Evolutionary conservation across 495 filamentous ascomycete species (phyloP).

Genomic region (Filosporella fistucella): DNA sequence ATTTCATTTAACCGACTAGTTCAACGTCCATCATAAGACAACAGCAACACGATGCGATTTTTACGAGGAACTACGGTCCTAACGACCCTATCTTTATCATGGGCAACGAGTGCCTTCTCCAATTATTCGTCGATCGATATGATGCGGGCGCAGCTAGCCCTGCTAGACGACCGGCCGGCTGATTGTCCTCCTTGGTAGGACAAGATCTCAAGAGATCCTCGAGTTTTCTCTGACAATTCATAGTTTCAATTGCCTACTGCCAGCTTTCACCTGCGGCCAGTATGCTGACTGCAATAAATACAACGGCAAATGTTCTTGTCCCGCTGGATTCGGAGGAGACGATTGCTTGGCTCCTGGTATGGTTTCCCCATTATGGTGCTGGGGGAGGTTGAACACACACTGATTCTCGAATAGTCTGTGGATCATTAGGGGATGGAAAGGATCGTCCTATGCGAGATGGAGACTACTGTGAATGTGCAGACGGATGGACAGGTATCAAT

Average conservation of each 20-base stretch:
- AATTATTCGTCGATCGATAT: slow-evolving; percentile 40
- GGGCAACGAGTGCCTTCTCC: slow-evolving; percentile 32
- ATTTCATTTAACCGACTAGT: slow-evolving; percentile 7
- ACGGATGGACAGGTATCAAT: slow-evolving; percentile 97
- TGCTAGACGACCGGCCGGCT: slow-evolving; percentile 48
- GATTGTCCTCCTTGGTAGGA: slow-evolving; percentile 64
- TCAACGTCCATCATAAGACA: no score
- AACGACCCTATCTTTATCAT: slow-evolving; percentile 33
- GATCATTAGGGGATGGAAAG: slow-evolving; percentile 73
- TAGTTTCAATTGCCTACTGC: slow-evolving; percentile 96
- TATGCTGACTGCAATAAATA: slow-evolving; percentile 79
- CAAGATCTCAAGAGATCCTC: neutral
- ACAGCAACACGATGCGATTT: slow-evolving; percentile 16
- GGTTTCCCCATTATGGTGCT: slow-evolving; percentile 10
- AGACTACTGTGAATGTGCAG: slow-evolving; percentile 76
- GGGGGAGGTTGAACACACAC: neutral
- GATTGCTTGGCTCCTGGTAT: slow-evolving; percentile 78
- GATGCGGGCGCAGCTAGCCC: slow-evolving; percentile 43
- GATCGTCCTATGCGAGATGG: slow-evolving; percentile 67
- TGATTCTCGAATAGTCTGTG: slow-evolving; percentile 55
- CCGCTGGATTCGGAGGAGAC: slow-evolving; percentile 86
- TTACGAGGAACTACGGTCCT: slow-evolving; percentile 14
- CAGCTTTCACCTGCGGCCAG: slow-evolving; percentile 84
- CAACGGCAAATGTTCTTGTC: slow-evolving; percentile 88
- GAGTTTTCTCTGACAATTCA: slow-evolving; percentile 16